Conservation (phyloP, 140 eudicot genomes). For the Flaveria floridana region DNA sequence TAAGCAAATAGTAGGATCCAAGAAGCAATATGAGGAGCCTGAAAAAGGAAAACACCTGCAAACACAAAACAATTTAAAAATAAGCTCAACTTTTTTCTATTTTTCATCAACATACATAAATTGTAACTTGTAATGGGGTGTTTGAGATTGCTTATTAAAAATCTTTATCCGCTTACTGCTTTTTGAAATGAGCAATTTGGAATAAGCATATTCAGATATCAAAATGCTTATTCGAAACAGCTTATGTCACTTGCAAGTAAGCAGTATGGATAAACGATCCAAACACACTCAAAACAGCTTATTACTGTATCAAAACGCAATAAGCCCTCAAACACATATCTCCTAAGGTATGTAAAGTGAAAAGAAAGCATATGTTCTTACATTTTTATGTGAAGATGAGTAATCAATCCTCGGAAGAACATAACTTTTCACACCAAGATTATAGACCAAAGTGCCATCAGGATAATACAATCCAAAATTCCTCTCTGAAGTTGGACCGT, state of each 20-base stretch:
- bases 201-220: neutral
- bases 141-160: constrained; percentile 7
- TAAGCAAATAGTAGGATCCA: constrained; percentile 34
- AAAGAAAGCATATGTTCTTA: constrained; percentile 31
- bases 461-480: constrained; percentile 91
- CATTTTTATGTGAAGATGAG: constrained; percentile 58
- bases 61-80: constrained; percentile 3
- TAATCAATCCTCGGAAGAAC: constrained; percentile 60
- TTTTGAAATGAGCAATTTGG: neutral
- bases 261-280: no score
- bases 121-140: neutral
- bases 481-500: constrained; percentile 89
- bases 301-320: neutral
- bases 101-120: neutral
- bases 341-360: neutral
- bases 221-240: neutral
- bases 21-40: constrained; percentile 33
- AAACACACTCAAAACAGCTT: neutral
- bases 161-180: neutral
- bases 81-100: neutral
- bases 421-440: constrained; percentile 62
- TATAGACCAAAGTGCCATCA: constrained; percentile 70
- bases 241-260: no score
- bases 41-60: constrained; percentile 46
- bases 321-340: neutral